Evolutionary conservation across 1,284 basidiomycete species (phyloP).

Genomic region (Coniferiporia sulphurascens): DNA sequence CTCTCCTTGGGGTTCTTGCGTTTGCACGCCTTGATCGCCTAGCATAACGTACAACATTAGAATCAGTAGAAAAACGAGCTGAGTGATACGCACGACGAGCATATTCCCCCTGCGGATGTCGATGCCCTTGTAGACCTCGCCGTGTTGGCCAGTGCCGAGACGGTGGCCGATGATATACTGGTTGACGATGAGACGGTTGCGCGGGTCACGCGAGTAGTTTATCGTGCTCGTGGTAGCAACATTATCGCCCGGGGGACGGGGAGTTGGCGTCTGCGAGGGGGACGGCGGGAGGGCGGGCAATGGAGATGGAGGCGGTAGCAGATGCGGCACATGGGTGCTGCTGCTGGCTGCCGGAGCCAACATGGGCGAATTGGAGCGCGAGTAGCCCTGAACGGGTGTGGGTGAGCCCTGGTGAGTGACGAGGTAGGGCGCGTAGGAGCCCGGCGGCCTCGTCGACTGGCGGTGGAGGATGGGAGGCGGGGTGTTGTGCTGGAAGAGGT

Average conservation of each 20-base stretch:
- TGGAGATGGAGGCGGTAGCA: slow-evolving; percentile 23
- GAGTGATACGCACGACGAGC: slow-evolving; percentile 34
- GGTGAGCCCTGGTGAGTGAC: slow-evolving; percentile 6
- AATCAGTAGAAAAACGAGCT: slow-evolving; percentile 6
- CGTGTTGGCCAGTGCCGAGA: slow-evolving; percentile 80
- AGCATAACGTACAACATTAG: slow-evolving; percentile 12
- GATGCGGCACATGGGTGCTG: slow-evolving; percentile 8
- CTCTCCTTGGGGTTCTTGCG: slow-evolving; percentile 44
- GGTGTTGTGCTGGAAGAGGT: slow-evolving; percentile 1
- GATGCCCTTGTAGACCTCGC: slow-evolving; percentile 70
- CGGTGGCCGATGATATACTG: slow-evolving; percentile 68
- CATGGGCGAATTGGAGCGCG: slow-evolving; percentile 7
- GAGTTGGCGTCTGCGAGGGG: no score
- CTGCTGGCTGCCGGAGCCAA: neutral
- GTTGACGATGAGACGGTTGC: slow-evolving; percentile 58
- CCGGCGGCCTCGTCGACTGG: neutral
- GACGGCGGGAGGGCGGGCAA: no score
- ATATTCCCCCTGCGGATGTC: slow-evolving; percentile 43
- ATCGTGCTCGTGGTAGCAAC: slow-evolving; percentile 61
- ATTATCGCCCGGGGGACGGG: slow-evolving; percentile 39
- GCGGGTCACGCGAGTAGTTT: slow-evolving; percentile 29
- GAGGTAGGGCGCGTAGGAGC: slow-evolving; percentile 11
- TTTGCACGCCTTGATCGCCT: slow-evolving; percentile 84
- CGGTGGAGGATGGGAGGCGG: slow-evolving; percentile 3
- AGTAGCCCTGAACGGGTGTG: neutral